Evolutionary conservation across 2,329 filamentous ascomycete genomes (phyloP).

Genomic region (Pseudogymnoascus sp.): DNA sequence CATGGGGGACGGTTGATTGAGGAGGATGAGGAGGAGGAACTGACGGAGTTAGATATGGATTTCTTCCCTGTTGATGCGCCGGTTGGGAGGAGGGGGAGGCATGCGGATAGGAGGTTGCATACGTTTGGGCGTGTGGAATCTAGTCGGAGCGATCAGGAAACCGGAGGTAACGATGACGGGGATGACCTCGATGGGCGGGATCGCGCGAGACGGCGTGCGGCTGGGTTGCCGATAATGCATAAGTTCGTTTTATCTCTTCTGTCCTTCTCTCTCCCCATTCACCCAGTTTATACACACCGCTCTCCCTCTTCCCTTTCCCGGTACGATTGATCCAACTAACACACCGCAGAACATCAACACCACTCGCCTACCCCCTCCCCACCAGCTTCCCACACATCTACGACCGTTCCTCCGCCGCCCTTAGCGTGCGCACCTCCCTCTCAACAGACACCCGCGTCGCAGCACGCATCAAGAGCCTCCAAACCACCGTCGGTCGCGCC

Average conservation of each 20-base stretch:
- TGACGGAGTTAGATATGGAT: conserved; percentile 28
- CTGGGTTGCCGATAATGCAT: conserved; percentile 25
- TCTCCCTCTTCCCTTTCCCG: neutral
- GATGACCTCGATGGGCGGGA: conserved; percentile 24
- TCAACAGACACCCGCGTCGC: conserved; percentile 70
- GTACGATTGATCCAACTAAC: neutral
- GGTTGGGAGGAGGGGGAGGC: conserved; percentile 22
- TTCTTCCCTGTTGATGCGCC: conserved; percentile 24
- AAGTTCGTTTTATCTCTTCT: conserved; percentile 16
- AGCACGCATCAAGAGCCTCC: conserved; percentile 55
- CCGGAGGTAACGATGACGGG: conserved; percentile 13
- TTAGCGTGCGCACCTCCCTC: conserved; percentile 48
- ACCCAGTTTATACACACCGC: too few species aligned
- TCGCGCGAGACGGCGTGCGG: conserved; percentile 25
- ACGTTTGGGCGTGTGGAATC: conserved; percentile 31
- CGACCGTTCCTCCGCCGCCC: conserved; percentile 31
- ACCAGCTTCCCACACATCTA: conserved; percentile 81
- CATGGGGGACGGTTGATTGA: conserved; percentile 27
- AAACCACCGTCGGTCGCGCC: conserved; percentile 52
- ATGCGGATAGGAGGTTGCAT: conserved; percentile 22
- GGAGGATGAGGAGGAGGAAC: conserved; percentile 20
- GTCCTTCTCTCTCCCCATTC: neutral
- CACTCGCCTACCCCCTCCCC: conserved; percentile 64
- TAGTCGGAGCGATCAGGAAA: conserved; percentile 19
- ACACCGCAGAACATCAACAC: conserved; percentile 29